Base-by-base conservation (phyloP, 208 protist species). In the Leishmania major region DNA sequence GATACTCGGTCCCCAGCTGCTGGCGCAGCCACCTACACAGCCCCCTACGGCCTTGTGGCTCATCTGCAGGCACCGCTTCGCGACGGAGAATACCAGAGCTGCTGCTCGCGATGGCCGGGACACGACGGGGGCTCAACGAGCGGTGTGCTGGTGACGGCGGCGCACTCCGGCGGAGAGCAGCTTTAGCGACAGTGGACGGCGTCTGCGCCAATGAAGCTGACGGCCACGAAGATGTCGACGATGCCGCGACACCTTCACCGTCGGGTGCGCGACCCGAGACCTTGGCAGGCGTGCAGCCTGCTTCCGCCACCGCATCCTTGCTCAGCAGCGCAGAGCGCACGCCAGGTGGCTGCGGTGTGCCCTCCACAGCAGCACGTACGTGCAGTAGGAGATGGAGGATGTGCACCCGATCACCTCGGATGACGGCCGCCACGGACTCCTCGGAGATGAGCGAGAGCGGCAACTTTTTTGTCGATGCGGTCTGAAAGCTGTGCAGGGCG, bases 381-480 rank as follows among this genome's bases (percentile, higher is more conserved):
- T 83, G 73, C 57, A 82, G 69, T 45, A 96, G 75, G n/a, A 92
- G 64, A 8, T 80, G 79, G 17, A 93, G 82, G 37, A 96, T 89
- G 71, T 87, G 84, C 0, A 77, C 6, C 15, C 91, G 82, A 53
- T 92, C 84, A 22, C 93, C 93, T 40, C 88, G 75, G 76, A 91
- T 87, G 31, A 93, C 78, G 19, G 82, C 84, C 76, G 78, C 72
- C 25, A 86, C 85, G 5, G 75, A 84, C 37, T 84, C 79, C 0
- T 83, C 78, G 0, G 84, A 59, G 57, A 81, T 62, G 49, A 79
- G 64, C 37, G 35, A 64, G 73, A 79, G 51, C 59, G 64, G 75
- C 57, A 78, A 69, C 37, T 66, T 57, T 0, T 43, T 73, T 47
- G 47, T 17, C 37, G 53, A 64, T 13, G 79, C 69, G 0, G 59